phyloP scores from a whole-genome alignment of 768 basidiomycete genomes.

The Sporobolomyces phaffii region DNA sequence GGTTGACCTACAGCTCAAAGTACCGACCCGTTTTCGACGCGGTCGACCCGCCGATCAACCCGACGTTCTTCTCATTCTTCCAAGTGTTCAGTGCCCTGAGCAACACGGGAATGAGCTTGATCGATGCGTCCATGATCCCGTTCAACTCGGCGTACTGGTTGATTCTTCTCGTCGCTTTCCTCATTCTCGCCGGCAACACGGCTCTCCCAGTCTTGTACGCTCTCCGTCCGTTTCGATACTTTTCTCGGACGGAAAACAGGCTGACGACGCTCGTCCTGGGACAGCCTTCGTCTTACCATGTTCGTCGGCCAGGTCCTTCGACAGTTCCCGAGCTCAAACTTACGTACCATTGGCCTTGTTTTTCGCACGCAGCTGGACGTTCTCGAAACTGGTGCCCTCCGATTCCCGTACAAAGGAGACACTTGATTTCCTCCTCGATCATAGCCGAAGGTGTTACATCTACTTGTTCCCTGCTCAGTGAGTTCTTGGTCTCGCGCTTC shows the following conservation, averaged over 20 bases:
- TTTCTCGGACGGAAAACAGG: background rate
- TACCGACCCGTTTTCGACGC: slow-evolving; percentile 1
- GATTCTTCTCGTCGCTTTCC: slow-evolving; percentile 57
- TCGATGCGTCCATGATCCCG: slow-evolving; percentile 81
- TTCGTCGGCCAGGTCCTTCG: too few relatives aligned
- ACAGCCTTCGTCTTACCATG: slow-evolving; percentile 75
- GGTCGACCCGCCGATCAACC: slow-evolving; percentile 47
- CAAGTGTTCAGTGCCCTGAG: slow-evolving; percentile 47
- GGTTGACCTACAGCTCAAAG: slow-evolving; percentile 56
- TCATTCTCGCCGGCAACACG: slow-evolving; percentile 88
- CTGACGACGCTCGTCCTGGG: background rate
- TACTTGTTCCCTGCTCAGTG: slow-evolving; percentile 39
- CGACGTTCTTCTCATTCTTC: slow-evolving; percentile 46
- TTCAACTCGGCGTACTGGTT: slow-evolving; percentile 59
- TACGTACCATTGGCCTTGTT: too few relatives aligned
- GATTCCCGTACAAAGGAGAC: slow-evolving; percentile 67
- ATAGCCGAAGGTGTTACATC: slow-evolving; percentile 61
- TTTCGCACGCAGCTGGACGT: slow-evolving; percentile 76
- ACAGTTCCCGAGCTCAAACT: too few relatives aligned
- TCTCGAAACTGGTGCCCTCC: slow-evolving; percentile 58
- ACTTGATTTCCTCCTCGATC: slow-evolving; percentile 83
- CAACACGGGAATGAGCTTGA: slow-evolving; percentile 64
- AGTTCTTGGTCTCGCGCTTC: background rate
- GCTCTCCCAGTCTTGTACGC: slow-evolving; percentile 65
- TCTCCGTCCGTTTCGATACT: background rate